Evolutionary conservation across 2,329 filamentous ascomycete genomes (phyloP).

Genomic region (Aspergillus nomiae): DNA sequence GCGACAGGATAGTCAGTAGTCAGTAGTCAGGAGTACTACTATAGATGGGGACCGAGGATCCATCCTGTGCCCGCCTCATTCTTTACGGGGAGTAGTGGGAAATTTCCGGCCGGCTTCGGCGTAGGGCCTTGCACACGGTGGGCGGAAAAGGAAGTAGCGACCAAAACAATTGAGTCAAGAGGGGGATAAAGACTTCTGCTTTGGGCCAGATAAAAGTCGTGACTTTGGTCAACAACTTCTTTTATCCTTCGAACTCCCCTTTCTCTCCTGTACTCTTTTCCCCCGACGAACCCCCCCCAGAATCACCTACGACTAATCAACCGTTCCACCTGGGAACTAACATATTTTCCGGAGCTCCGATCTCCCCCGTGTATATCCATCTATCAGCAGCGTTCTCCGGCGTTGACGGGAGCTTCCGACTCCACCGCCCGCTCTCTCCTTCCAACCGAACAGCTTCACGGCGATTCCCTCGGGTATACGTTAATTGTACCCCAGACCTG

Average conservation of each 20-base stretch:
- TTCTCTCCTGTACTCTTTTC: constrained; percentile 14
- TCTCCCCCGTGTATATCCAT: constrained; percentile 20
- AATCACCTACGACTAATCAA: constrained; percentile 9
- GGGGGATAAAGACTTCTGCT: constrained; percentile 28
- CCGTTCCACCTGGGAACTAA: constrained; percentile 8
- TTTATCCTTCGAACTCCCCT: constrained; percentile 7
- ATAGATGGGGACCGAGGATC: not conserved
- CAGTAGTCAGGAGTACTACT: not conserved
- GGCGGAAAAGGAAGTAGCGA: constrained; percentile 22
- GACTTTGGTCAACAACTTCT: not conserved
- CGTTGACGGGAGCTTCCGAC: constrained; percentile 20
- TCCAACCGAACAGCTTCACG: constrained; percentile 33
- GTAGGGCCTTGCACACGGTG: constrained; percentile 20
- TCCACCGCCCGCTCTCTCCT: constrained; percentile 33
- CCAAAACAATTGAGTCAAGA: constrained; percentile 3
- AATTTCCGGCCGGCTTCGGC: constrained; percentile 30
- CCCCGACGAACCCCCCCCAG: not conserved
- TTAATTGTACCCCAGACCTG: constrained; percentile 9
- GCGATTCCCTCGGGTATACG: constrained; percentile 34
- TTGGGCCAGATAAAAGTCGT: constrained; percentile 18
- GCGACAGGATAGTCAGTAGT: not conserved
- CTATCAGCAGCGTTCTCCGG: constrained; percentile 9
- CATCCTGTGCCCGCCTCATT: not conserved
- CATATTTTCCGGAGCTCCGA: constrained; percentile 26
- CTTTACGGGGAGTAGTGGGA: not conserved